These are phyloP conservation scores for Rhodosporidiobolus sp. DNA, from an alignment of 768 basidiomycete genomes.

Conservation along the genomic window DNA sequence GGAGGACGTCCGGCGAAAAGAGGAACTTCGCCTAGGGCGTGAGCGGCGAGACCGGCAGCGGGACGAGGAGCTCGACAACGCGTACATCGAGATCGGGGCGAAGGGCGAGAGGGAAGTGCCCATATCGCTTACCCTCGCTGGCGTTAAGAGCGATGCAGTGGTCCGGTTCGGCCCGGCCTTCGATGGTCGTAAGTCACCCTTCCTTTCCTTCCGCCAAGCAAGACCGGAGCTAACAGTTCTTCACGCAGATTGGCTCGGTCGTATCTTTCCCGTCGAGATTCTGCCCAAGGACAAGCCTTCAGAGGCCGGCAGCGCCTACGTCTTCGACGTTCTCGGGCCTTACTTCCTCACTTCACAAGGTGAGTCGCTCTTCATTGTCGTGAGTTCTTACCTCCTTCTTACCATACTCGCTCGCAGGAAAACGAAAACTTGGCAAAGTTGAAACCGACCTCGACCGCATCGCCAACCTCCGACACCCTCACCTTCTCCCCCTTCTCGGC, in stretches of 20 bases:
- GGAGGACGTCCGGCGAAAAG: constrained; percentile 36
- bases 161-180: constrained; percentile 23
- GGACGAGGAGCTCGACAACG: constrained; percentile 11
- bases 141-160: not conserved
- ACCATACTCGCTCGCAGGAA: not conserved
- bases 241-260: constrained; percentile 29
- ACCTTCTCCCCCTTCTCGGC: constrained; percentile 31
- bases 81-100: constrained; percentile 7
- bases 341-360: constrained; percentile 38
- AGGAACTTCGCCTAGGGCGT: constrained; percentile 25
- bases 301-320: constrained; percentile 18
- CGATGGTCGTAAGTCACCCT: constrained; percentile 1
- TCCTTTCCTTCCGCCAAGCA: not conserved
- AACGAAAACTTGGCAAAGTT: constrained; percentile 37
- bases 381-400: not conserved
- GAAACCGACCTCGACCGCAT: constrained; percentile 33
- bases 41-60: constrained; percentile 28
- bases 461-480: constrained; percentile 18
- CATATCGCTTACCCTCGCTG: not conserved
- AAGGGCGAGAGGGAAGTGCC: constrained; percentile 13
- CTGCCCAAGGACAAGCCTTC: not conserved
- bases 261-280: constrained; percentile 21
- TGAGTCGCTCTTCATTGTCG: not conserved
- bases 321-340: constrained; percentile 32
- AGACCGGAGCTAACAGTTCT: fast-evolving